Evolutionary conservation across 768 basidiomycete genomes (phyloP).

Genomic region (Dentipellis fragilis): DNA sequence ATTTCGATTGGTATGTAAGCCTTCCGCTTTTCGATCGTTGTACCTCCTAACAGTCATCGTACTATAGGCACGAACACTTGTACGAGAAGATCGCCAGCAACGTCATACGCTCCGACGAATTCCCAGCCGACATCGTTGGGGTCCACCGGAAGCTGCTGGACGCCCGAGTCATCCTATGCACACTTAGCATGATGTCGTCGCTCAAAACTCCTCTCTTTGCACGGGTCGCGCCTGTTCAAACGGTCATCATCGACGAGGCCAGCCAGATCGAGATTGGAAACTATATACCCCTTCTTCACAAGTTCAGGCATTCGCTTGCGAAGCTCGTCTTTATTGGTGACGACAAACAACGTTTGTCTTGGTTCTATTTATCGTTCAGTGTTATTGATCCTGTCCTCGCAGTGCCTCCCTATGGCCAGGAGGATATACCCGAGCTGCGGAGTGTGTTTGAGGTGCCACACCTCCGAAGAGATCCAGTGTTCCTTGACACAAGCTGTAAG

Average conservation of each 20-base stretch:
- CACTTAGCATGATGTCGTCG: slow-evolving; percentile 37
- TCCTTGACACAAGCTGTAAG: slow-evolving; percentile 27
- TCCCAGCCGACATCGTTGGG: slow-evolving; percentile 13
- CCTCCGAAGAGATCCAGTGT: slow-evolving; percentile 16
- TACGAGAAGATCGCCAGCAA: slow-evolving; percentile 26
- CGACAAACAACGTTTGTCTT: slow-evolving; percentile 22
- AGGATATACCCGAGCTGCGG: slow-evolving; percentile 17
- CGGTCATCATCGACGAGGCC: slow-evolving; percentile 37
- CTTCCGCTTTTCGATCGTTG: not conserved
- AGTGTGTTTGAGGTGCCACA: slow-evolving; percentile 26
- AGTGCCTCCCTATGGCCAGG: slow-evolving; percentile 27
- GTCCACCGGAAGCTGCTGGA: slow-evolving; percentile 19
- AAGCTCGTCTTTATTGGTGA: slow-evolving; percentile 24
- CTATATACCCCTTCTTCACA: slow-evolving; percentile 26
- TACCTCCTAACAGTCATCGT: too few relatives aligned
- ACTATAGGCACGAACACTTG: slow-evolving; percentile 39
- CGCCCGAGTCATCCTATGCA: slow-evolving; percentile 34
- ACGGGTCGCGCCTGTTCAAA: slow-evolving; percentile 24
- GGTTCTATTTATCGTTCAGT: slow-evolving; percentile 1
- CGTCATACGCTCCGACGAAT: slow-evolving; percentile 28
- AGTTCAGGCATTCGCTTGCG: slow-evolving; percentile 12
- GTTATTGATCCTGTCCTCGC: not conserved
- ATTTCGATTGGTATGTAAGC: slow-evolving; percentile 34
- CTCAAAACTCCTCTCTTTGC: slow-evolving; percentile 11
- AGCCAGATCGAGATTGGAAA: slow-evolving; percentile 34